Base-by-base conservation (phyloP, 441 rosid genomes). In the Populus hybrid region DNA sequence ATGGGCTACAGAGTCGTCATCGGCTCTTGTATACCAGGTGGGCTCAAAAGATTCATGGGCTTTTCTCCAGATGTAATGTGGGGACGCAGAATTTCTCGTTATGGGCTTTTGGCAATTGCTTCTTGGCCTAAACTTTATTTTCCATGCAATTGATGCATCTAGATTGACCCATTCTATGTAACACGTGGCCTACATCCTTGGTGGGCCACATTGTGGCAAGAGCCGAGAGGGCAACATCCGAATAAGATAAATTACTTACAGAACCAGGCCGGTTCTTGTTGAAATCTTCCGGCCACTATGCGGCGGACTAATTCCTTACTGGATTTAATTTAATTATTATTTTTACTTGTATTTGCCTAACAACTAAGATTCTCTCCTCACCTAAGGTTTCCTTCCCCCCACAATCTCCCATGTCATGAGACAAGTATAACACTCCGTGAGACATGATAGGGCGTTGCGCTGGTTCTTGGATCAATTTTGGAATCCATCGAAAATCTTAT, bases 341-440 rank as follows among this genome's bases (percentile, higher is more conserved):
- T 28, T 28, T 2, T 2, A 9, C 42, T 38, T 0, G 0, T n/a
- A n/a, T n/a, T n/a, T n/a, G n/a, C 0, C 11, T 38, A 38, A 0
- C 0, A 9, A 38, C 42, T 38, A 38, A 30, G 2, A 0, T 0
- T 38, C 11, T 9, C 3, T 2, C 3, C 1, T 38, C 0, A 0
- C 42, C 42, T 9, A 38, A 2, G 8, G 10, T 38, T 38, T 38
- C 42, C 0, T 38, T 9, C n/a, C 0, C 11, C 11, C 11, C 2
- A 8, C 11, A 38, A 10, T 8, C 42, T 8, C 0, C 10, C 8
- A 0, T 36, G 1, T 36, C 40, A 36, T 8, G 10, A 36, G 40
- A 36, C 8, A 36, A 36, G 1, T 36, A 7, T n/a, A n/a, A n/a
- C n/a, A n/a, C n/a, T n/a, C n/a, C n/a, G n/a, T n/a, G n/a, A n/a